Evolutionary conservation across 2,329 filamentous ascomycete species (phyloP).

Genomic region (Calonectria pseudoturangicola): DNA sequence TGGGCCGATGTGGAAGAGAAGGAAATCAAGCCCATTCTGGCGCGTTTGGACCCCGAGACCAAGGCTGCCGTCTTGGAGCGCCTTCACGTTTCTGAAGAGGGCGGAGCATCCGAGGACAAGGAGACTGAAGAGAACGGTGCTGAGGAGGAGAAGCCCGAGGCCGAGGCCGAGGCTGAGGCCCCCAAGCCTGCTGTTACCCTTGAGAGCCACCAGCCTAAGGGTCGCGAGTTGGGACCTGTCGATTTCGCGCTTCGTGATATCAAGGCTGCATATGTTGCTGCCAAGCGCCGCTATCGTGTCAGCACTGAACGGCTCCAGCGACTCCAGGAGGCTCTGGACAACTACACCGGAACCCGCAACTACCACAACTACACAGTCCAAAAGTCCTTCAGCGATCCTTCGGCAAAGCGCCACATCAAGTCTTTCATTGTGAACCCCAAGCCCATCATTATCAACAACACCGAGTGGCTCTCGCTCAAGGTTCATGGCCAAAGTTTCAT

Average conservation of each 20-base stretch:
- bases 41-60: constrained; percentile 77
- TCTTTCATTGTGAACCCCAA: constrained; percentile 86
- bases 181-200: constrained; percentile 50
- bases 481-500: constrained; percentile 99
- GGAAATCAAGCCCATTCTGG: constrained; percentile 82
- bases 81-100: constrained; percentile 68
- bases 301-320: constrained; percentile 81
- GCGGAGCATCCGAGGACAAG: constrained; percentile 52
- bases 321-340: constrained; percentile 83
- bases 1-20: constrained; percentile 90
- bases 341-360: constrained; percentile 90
- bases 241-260: constrained; percentile 82
- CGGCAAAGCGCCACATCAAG: constrained; percentile 92
- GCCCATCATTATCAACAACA: constrained; percentile 91
- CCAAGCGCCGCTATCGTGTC: constrained; percentile 91
- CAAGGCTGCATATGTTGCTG: constrained; percentile 86
- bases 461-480: constrained; percentile 95
- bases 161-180: constrained; percentile 50
- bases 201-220: constrained; percentile 61
- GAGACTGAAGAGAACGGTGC: constrained; percentile 43
- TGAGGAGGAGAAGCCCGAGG: constrained; percentile 49
- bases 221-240: constrained; percentile 69
- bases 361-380: constrained; percentile 99
- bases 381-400: constrained; percentile 87
- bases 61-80: constrained; percentile 77